Percentiles rank a stretch among this genome's conserved stretches.
These are phyloP conservation scores for Herpetomonas muscarum DNA, from an alignment of 208 protist species.

Conservation along the genomic window DNA sequence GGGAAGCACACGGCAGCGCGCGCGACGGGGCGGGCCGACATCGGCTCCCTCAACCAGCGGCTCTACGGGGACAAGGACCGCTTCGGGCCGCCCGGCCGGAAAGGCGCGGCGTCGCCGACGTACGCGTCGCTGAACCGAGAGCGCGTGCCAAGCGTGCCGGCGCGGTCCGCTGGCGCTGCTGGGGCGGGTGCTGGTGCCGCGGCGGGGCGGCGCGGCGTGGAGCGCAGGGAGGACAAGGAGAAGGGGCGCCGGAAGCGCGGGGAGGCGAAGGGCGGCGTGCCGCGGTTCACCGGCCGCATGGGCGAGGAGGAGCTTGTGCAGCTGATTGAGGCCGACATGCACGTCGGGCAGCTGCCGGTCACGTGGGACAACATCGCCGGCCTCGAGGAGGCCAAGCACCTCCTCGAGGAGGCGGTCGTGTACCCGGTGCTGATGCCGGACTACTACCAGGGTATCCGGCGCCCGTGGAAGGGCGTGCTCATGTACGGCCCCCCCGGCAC, in stretches of 20 bases:
- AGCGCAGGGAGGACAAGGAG: conserved; percentile 8
- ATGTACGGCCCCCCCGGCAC: conserved; percentile 92
- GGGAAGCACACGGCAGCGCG: background rate
- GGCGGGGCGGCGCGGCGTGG: background rate
- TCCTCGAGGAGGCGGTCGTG: conserved; percentile 92
- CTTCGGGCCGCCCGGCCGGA: conserved; percentile 61
- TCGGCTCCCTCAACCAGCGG: conserved; percentile 30
- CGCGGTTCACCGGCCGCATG: conserved; percentile 50
- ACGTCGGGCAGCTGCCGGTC: conserved; percentile 55
- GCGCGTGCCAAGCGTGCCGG: background rate
- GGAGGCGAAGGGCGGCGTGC: conserved; percentile 6
- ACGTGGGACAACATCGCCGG: conserved; percentile 90
- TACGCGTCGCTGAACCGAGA: background rate
- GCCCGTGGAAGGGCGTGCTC: conserved; percentile 91
- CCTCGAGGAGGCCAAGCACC: conserved; percentile 85
- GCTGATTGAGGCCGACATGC: conserved; percentile 85
- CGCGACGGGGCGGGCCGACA: background rate
- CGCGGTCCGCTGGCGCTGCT: background rate
- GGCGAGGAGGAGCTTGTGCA: conserved; percentile 83
- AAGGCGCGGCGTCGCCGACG: conserved; percentile 5
- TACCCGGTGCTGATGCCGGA: conserved; percentile 91
- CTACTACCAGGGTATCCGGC: conserved; percentile 89
- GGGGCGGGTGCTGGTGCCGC: background rate
- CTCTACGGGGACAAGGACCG: conserved; percentile 81
- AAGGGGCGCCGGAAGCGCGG: background rate